Percentiles rank a stretch among this genome's conserved stretches.
These are phyloP conservation scores for Diaporthe destruens DNA, from an alignment of 2,329 filamentous ascomycete species.

Conservation along the genomic window DNA sequence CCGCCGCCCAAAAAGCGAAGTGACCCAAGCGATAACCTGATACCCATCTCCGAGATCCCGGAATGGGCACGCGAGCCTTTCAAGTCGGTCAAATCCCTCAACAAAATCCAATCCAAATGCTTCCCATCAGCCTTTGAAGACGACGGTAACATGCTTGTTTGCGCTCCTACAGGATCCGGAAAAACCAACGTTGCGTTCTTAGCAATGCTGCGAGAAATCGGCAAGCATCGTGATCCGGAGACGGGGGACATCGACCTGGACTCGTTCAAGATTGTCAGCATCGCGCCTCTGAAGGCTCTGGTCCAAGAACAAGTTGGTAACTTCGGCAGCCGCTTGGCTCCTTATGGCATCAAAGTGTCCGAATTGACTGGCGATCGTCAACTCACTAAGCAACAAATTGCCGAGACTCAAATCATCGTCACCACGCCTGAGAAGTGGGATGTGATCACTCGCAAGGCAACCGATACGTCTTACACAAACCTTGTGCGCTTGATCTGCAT, in stretches of 20 bases:
- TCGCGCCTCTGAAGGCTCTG: constrained; percentile 93
- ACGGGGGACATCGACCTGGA: constrained; percentile 97
- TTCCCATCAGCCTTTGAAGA: constrained; percentile 91
- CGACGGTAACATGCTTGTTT: constrained; percentile 98
- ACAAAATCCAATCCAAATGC: constrained; percentile 95
- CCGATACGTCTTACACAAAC: constrained; percentile 95
- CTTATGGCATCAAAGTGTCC: constrained; percentile 92
- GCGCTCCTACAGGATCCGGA: constrained; percentile 95
- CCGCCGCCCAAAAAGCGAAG: constrained; percentile 90
- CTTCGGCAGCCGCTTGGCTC: constrained; percentile 89
- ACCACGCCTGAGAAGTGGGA: constrained; percentile 99
- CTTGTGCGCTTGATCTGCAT: constrained; percentile 97
- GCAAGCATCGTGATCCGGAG: constrained; percentile 88
- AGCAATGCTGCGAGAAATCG: constrained; percentile 94
- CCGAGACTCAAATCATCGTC: constrained; percentile 97
- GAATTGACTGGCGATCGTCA: constrained; percentile 98
- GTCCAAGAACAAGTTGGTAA: constrained; percentile 99
- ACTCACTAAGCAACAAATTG: constrained; percentile 97
- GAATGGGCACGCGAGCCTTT: constrained; percentile 93
- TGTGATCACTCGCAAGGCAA: constrained; percentile 97
- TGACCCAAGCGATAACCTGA: constrained; percentile 82
- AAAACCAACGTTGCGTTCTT: constrained; percentile 99
- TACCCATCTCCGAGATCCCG: constrained; percentile 88
- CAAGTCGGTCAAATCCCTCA: constrained; percentile 86
- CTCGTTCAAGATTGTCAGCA: constrained; percentile 98